Base-by-base conservation (phyloP, 2,329 filamentous ascomycete species). In the Colletotrichum spaethianum region DNA sequence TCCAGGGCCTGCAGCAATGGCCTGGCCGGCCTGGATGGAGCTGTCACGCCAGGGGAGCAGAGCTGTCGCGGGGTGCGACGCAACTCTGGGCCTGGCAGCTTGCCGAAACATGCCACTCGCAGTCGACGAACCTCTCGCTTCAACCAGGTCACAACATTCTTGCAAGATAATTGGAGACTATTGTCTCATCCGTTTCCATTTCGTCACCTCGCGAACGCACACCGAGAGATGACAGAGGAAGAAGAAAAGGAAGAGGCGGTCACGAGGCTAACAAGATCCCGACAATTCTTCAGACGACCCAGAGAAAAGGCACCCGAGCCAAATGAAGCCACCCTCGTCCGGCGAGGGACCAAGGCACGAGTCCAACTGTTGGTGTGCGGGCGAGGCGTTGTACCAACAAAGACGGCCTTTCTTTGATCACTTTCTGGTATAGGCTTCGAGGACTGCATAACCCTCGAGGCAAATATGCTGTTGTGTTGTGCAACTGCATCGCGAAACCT, bases 31-130 rank as follows among this genome's bases (percentile, higher is more conserved):
- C 50, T 55, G 52, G 44, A 69, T 64, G 53, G 59, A 69, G 69
- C 60, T 63, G 44, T 59, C 59, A 55, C 52, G 44, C 36, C 53
- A 60, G 57, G 65, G 57, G 59, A 69, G 36, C 28, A 59, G 61
- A 72, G 52, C 65, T 60, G 57, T 69, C 65, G 69, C 57, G 65
- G 57, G 65, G 65, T 72, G 59, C 69, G 38, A 72, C 69, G 33
- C 65, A 53, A 44, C 65, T 59, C 36, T 40, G 52, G 57, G 60
- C 52, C 66, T 72, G 59, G 48, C 36, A 55, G 8, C 28, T 63
- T 67, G 65, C 65, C 70, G 65, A 72, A 72, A 69, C 65, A 69
- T 72, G 59, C 59, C 65, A 72, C 65, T 69, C 57, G 26, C 40
- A 48, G 55, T 48, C 64, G 69, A 69, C 38, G 42, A 55, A 38